Conservation (phyloP, 495 filamentous ascomycete species). For the Usnea hakonensis region DNA sequence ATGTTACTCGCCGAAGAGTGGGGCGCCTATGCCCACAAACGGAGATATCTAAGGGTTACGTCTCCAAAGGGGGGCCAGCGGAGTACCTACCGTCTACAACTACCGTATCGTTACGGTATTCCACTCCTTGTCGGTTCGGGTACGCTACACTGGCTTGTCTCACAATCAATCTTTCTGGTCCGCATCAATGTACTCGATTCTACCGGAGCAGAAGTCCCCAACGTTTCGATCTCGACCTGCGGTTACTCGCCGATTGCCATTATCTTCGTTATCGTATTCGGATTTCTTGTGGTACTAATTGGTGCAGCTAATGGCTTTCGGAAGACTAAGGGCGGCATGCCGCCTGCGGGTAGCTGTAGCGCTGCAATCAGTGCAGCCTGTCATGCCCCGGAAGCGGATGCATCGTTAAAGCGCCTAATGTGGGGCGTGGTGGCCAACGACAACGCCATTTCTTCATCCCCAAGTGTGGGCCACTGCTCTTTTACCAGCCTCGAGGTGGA, state of each 20-base stretch:
- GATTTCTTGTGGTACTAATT: conserved; percentile 24
- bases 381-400: conserved; percentile 23
- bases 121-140: conserved; percentile 30
- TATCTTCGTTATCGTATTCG: conserved; percentile 25
- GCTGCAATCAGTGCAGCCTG: conserved; percentile 40
- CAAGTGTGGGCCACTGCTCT: conserved; percentile 1
- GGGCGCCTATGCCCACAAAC: conserved; percentile 23
- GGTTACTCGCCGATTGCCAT: conserved; percentile 32
- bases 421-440: conserved; percentile 29
- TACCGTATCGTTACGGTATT: conserved; percentile 39
- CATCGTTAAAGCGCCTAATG: conserved; percentile 24
- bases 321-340: conserved; percentile 28
- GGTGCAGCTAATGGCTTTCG: conserved; percentile 22
- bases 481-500: conserved; percentile 17
- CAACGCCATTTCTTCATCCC: background rate
- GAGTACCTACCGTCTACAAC: conserved; percentile 39
- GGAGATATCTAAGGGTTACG: conserved; percentile 41
- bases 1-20: conserved; percentile 38
- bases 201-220: conserved; percentile 2
- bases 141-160: conserved; percentile 38
- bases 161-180: conserved; percentile 36
- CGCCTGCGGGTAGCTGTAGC: conserved; percentile 35
- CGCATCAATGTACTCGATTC: conserved; percentile 22
- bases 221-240: conserved; percentile 23
- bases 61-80: conserved; percentile 33